phyloP scores from a whole-genome alignment of 345 rosid genomes.

The Rhizophora apiculata region DNA sequence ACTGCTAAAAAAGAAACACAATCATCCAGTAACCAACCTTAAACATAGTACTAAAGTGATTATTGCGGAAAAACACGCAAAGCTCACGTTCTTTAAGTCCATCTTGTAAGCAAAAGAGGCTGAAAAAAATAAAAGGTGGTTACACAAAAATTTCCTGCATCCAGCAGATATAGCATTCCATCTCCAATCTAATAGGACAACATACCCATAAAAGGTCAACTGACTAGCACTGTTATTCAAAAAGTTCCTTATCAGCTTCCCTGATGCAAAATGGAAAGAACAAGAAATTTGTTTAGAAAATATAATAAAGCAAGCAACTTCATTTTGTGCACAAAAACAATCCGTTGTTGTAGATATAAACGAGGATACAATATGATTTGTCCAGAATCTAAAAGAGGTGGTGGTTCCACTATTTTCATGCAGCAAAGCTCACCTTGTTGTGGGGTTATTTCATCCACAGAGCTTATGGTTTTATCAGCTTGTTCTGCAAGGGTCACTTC shows the following conservation, averaged over 20 bases:
- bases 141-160: constrained; percentile 7
- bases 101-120: constrained; percentile 85
- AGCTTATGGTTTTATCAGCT: constrained; percentile 49
- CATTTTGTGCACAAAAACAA: constrained; percentile 2
- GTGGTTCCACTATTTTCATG: not conserved
- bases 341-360: not conserved
- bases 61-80: constrained; percentile 95
- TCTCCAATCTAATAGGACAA: constrained; percentile 15
- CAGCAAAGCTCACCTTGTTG: constrained; percentile 53
- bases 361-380: not conserved
- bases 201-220: constrained; percentile 84
- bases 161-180: constrained; percentile 1
- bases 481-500: constrained; percentile 85
- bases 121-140: constrained; percentile 30
- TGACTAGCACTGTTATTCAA: constrained; percentile 85
- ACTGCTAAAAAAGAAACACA: constrained; percentile 10
- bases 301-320: not conserved
- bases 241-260: constrained; percentile 72
- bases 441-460: constrained; percentile 59
- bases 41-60: constrained; percentile 99
- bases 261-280: constrained; percentile 41
- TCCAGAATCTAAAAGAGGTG: not conserved
- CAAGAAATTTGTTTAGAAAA: constrained; percentile 7
- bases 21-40: constrained; percentile 53
- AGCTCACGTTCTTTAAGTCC: constrained; percentile 93